These are phyloP conservation scores for Crataegus laevigata DNA, from an alignment of 306 rosid species.

Conservation along the genomic window DNA sequence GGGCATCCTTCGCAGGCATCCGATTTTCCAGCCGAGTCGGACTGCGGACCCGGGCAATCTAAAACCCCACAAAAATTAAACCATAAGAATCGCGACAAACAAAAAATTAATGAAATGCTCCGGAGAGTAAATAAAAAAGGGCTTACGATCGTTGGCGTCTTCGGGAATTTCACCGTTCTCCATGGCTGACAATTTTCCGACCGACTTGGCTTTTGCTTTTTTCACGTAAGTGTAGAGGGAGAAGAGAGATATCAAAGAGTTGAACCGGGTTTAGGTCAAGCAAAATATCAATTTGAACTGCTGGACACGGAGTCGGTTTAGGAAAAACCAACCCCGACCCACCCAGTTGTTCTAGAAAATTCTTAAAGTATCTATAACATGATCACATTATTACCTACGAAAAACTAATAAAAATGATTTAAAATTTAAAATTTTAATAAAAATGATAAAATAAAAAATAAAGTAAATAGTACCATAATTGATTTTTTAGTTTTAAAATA, in stretches of 20 bases:
- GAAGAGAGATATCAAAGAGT: not conserved
- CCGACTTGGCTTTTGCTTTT: not conserved
- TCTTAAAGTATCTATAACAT: too few relatives aligned
- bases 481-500: too few relatives aligned
- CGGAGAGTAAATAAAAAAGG: not conserved
- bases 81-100: not conserved
- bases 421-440: too few relatives aligned
- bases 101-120: not conserved
- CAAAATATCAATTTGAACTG: not conserved
- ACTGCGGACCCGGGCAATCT: slow-evolving; percentile 91
- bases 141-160: slow-evolving; percentile 81
- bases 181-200: slow-evolving; percentile 25
- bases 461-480: too few relatives aligned
- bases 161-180: slow-evolving; percentile 71
- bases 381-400: too few relatives aligned
- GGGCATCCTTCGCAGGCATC: slow-evolving; percentile 86
- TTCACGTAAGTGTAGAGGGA: not conserved
- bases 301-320: not conserved
- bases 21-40: slow-evolving; percentile 80
- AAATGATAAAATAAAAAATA: too few relatives aligned
- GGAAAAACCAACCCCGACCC: not conserved
- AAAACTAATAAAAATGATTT: too few relatives aligned
- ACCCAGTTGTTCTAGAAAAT: too few relatives aligned
- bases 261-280: not conserved
- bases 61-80: slow-evolving; percentile 2